Evolutionary conservation across 2,329 filamentous ascomycete genomes (phyloP), one percentile per base, ranked within the genome.

Genomic region (Hymenotorrendiella dingleyae): DNA sequence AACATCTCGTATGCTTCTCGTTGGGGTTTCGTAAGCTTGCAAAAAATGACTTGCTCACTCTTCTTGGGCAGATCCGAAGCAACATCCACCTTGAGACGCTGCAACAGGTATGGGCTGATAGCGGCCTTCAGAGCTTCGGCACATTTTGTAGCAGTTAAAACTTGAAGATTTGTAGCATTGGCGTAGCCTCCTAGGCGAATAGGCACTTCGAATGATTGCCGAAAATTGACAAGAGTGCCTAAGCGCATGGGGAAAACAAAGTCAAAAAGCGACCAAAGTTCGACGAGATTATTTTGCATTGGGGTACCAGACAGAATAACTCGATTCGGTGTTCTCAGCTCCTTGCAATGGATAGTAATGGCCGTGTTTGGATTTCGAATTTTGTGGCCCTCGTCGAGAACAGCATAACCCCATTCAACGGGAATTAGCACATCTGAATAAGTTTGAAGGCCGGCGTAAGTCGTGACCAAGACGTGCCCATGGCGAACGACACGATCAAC

Each of bases 181-280:
- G 90, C 89, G 63, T 97, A 97, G 4, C 93, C 93, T 34, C 94
- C 94, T 40, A 90, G 79, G 46, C 83, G 84, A 61, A 98, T 98
- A 0, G 93, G 93, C 27, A 94, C 84, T 60, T 97, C 93, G 52
- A 98, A 97, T 47, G 94, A 82, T 46, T 82, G 83, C 34, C 89
- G 80, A 61, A 98, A 98, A 50, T 86, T 88, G 45, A 96, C 85
- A 10, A 97, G 71, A 0, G 87, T 96, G 0, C 93, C 94, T 5
- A 98, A 69, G 11, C 90, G 84, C 87, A 97, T 96, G 0, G 94
- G 93, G 49, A 89, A 97, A 44, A 97, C 84, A 59, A 98, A 98
- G 61, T 98, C 94, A 59, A 98, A 97, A 0, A 98, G 69, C 0
- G 91, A 97, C 91, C 93, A 98, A 0, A 98, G 70, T 62, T 98